Conservation (phyloP, 164 flowering plant genomes). For the Magnolia sinica region DNA sequence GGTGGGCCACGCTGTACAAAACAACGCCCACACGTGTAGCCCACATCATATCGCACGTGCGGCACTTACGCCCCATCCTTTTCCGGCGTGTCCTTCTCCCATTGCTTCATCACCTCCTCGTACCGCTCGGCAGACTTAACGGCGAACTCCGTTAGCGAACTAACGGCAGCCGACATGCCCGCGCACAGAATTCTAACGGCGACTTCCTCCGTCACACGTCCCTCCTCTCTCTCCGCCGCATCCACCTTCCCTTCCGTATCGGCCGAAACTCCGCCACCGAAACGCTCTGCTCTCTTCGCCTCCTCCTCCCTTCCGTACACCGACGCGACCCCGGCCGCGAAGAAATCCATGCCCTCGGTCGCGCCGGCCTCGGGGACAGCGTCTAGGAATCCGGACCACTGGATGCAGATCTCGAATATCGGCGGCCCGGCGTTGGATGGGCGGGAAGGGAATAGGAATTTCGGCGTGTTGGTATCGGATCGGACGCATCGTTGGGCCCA, state of each 20-base stretch:
- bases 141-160: slow-evolving; percentile 71
- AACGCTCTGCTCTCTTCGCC: slow-evolving; percentile 35
- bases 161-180: slow-evolving; percentile 79
- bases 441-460: slow-evolving; percentile 58
- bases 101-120: slow-evolving; percentile 53
- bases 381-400: slow-evolving; percentile 77
- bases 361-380: slow-evolving; percentile 46
- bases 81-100: slow-evolving; percentile 40
- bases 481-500: slow-evolving; percentile 76
- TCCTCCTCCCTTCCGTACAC: slow-evolving; percentile 28
- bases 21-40: too few relatives aligned
- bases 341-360: slow-evolving; percentile 63
- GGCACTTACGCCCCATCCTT: not conserved
- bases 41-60: too few relatives aligned
- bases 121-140: slow-evolving; percentile 63
- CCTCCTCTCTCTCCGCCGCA: slow-evolving; percentile 43
- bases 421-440: slow-evolving; percentile 54
- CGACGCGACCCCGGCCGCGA: slow-evolving; percentile 78
- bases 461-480: slow-evolving; percentile 37
- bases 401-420: slow-evolving; percentile 65
- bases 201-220: slow-evolving; percentile 50
- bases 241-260: slow-evolving; percentile 41
- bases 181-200: slow-evolving; percentile 75
- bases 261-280: slow-evolving; percentile 22
- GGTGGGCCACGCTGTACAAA: too few relatives aligned